phyloP scores from a whole-genome alignment of 2,329 filamentous ascomycete genomes.

The Ceratocystis papillata region DNA sequence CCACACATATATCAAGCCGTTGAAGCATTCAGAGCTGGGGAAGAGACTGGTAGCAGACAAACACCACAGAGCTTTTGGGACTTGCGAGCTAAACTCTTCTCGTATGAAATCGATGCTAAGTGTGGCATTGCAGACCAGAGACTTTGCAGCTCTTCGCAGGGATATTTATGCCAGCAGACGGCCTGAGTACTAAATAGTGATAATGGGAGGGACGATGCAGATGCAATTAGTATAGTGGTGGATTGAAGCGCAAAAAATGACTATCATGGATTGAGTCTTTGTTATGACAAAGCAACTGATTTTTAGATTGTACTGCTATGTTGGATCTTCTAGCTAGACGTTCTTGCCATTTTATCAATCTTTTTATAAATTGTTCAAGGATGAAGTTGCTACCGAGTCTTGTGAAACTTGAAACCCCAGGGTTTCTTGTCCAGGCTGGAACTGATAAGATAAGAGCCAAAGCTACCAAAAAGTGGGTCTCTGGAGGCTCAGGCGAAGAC shows the following conservation, averaged over 20 bases:
- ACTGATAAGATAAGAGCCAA: conserved; percentile 22
- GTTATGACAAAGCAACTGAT: background rate
- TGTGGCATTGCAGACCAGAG: conserved; percentile 36
- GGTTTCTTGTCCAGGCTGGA: background rate
- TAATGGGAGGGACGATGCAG: conserved; percentile 5
- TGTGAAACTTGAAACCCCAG: background rate
- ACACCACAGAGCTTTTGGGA: conserved; percentile 49
- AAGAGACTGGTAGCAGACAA: conserved; percentile 48
- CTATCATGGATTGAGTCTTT: background rate
- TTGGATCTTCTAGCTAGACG: background rate
- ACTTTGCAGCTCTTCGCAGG: conserved; percentile 15
- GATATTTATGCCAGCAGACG: conserved; percentile 22
- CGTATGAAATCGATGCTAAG: conserved; percentile 67
- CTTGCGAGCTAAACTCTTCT: conserved; percentile 67
- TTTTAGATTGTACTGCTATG: background rate
- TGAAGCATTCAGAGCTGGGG: conserved; percentile 51
- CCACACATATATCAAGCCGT: conserved; percentile 51
- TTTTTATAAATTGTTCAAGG: background rate
- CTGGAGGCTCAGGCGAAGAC: conserved; percentile 13
- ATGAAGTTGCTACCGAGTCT: background rate
- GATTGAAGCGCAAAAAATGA: background rate
- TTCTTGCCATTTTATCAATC: background rate
- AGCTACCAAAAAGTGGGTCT: conserved; percentile 8
- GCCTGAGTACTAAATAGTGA: background rate
- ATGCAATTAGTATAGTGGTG: background rate